phyloP scores from a whole-genome alignment of 2,329 filamentous ascomycete species.

The Balansia obtecta region DNA sequence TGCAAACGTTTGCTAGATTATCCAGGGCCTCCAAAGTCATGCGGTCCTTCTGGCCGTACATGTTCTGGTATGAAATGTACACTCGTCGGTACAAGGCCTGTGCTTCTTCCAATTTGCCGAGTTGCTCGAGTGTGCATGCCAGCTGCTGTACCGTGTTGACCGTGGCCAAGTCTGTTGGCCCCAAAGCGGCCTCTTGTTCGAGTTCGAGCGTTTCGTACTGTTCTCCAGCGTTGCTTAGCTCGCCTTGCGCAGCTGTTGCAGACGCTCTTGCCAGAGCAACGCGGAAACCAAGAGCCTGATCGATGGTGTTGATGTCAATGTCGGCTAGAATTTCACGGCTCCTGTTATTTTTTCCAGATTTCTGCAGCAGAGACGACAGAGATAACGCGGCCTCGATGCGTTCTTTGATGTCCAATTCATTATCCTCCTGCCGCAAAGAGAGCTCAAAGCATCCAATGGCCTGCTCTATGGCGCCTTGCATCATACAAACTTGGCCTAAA shows the following conservation, averaged over 20 bases:
- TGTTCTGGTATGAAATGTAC: slow-evolving; percentile 15
- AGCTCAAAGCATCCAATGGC: slow-evolving; percentile 16
- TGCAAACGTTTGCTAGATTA: slow-evolving; percentile 14
- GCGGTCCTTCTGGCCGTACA: slow-evolving; percentile 14
- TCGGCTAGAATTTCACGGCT: slow-evolving; percentile 11
- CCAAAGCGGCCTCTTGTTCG: slow-evolving; percentile 13
- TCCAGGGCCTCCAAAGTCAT: slow-evolving; percentile 17
- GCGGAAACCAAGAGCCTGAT: slow-evolving; percentile 12
- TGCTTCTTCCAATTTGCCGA: slow-evolving; percentile 14
- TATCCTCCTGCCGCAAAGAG: slow-evolving; percentile 8
- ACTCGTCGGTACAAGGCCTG: slow-evolving; percentile 14
- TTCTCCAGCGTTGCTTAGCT: slow-evolving; percentile 10
- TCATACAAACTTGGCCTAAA: slow-evolving; percentile 18
- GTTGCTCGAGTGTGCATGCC: slow-evolving; percentile 12
- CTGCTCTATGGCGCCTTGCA: slow-evolving; percentile 13
- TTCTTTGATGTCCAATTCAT: slow-evolving; percentile 8
- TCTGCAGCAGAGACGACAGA: slow-evolving; percentile 12
- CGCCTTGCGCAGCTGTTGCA: slow-evolving; percentile 11
- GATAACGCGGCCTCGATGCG: slow-evolving; percentile 12
- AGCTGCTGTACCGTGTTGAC: slow-evolving; percentile 15
- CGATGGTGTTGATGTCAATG: slow-evolving; percentile 13
- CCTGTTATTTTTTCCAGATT: slow-evolving; percentile 8
- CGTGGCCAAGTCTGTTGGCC: slow-evolving; percentile 12
- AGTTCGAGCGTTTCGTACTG: slow-evolving; percentile 13
- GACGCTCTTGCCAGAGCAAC: slow-evolving; percentile 14